These are phyloP conservation scores for Naganishia cerealis DNA, from an alignment of 1,284 basidiomycete species.

Conservation along the genomic window DNA sequence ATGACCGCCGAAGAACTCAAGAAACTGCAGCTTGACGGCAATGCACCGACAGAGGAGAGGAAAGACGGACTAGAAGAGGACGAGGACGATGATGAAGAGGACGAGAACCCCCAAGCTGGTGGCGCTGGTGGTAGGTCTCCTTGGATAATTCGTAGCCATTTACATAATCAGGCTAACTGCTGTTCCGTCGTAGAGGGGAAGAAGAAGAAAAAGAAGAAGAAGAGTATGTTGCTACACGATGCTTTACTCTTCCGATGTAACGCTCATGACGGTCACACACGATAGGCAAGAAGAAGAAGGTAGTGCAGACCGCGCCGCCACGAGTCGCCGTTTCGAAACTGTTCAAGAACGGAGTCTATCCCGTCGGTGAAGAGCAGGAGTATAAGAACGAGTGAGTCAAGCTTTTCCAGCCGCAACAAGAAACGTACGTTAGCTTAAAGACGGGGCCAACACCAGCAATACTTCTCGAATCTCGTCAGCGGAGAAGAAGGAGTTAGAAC, in stretches of 20 bases:
- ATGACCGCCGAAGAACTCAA: conserved; percentile 22
- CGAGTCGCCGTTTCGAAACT: conserved; percentile 84
- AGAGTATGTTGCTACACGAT: conserved; percentile 12
- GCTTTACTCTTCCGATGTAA: background rate
- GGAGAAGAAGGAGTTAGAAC: conserved; percentile 83
- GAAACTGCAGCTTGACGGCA: conserved; percentile 25
- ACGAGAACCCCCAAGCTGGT: conserved; percentile 18
- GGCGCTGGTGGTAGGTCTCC: background rate
- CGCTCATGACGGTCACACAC: background rate
- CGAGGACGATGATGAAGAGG: conserved; percentile 21
- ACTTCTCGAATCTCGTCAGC: conserved; percentile 83
- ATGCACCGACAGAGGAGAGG: conserved; percentile 5
- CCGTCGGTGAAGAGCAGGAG: conserved; percentile 85
- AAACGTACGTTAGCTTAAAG: background rate
- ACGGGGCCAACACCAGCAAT: conserved; percentile 60
- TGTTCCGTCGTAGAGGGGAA: conserved; percentile 9
- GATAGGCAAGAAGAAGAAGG: conserved; percentile 71
- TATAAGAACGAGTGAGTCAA: conserved; percentile 76
- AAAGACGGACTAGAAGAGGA: conserved; percentile 20
- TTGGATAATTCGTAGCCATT: no score
- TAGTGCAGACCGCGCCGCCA: conserved; percentile 86
- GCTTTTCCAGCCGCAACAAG: background rate
- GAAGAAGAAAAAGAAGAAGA: conserved; percentile 30
- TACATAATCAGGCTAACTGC: background rate
- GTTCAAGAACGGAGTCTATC: conserved; percentile 81